Base-by-base conservation (phyloP, 2,329 filamentous ascomycete species). In the Hymenotorrendiella dingleyae region DNA sequence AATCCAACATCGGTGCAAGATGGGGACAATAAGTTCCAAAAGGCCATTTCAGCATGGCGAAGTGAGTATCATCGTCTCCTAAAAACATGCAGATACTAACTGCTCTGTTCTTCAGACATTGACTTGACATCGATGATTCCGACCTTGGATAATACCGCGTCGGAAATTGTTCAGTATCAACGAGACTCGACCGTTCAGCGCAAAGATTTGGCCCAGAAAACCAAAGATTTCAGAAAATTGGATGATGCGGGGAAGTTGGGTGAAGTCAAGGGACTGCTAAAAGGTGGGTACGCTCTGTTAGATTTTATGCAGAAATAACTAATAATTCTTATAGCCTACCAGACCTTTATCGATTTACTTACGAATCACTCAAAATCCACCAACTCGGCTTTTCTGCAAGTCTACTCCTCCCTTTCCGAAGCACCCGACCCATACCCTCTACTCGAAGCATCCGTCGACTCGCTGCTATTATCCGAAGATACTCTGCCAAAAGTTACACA, bases 141-240 rank as follows among this genome's bases (percentile, higher is more conserved):
- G 23, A 86, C 78, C 53, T 82, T 98, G 50, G 93, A 98, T 66
- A 84, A 83, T 46, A 91, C 89, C 3, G 93, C 93, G n/a, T 91
- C 90, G 9, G 93, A 97, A 58, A 88, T 98, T 49, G 88, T 97
- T 40, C 72, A 85, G 36, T 89, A 94, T 62, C 94, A 98, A 62
- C 80, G 90, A 56, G 93, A 97, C 64, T 87, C 91, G n/a, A 84
- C 95, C 4, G 83, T 96, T 0, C 91, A 98, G 63, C 78, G 93
- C 40, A 98, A 98, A 62, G 94, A 98, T 48, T 72, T 98, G 16
- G 93, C 94, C n/a, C 90, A 96, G 62, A 97, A 96, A 73, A 98
- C 93, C 1, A 98, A 98, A 60, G 91, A 97, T 58, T 98, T 97
- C 56, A 76, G 90, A 48, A 97, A 96, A 64, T 75, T 94, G 9